A percentile compares a stretch with the other conserved stretches of the same genome.
phyloP scores from a whole-genome alignment of 2,329 filamentous ascomycete genomes.

The Claviceps spartinae region DNA sequence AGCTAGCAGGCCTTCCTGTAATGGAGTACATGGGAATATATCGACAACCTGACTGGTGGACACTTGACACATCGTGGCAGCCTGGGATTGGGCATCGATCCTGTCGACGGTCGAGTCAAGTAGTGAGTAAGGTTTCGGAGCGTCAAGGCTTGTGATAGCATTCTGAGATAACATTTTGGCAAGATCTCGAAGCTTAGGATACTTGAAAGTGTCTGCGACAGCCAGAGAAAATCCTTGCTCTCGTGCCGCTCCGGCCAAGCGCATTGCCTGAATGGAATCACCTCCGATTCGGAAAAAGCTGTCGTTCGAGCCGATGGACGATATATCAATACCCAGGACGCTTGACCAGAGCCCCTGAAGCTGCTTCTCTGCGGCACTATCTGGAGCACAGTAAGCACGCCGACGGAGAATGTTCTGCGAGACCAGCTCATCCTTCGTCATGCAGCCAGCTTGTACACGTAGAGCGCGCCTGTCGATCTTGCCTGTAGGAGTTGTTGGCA shows the following conservation, averaged over 20 bases:
- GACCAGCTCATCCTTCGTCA: neutral
- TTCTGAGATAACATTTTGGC: neutral
- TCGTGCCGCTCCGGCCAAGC: constrained; percentile 9
- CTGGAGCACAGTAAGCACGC: neutral
- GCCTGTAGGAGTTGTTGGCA: neutral
- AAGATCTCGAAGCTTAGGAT: neutral
- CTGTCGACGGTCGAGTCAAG: neutral
- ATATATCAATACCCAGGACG: constrained; percentile 21
- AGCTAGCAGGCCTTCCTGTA: constrained; percentile 26
- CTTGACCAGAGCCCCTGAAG: constrained; percentile 10
- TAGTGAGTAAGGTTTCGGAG: neutral
- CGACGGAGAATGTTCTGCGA: neutral
- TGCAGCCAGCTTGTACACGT: neutral
- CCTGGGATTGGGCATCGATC: neutral
- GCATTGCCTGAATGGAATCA: constrained; percentile 16
- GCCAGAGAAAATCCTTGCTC: constrained; percentile 8
- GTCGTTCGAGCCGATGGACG: constrained; percentile 4
- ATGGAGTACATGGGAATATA: constrained; percentile 19
- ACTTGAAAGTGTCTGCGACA: constrained; percentile 13
- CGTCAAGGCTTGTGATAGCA: neutral
- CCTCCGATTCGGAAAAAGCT: constrained; percentile 18
- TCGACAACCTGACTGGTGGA: neutral
- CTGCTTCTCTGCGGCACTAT: neutral
- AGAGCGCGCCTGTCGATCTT: neutral
- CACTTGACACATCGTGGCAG: neutral